Conservation (phyloP, 1,284 basidiomycete genomes). For the Mycena citricolor region DNA sequence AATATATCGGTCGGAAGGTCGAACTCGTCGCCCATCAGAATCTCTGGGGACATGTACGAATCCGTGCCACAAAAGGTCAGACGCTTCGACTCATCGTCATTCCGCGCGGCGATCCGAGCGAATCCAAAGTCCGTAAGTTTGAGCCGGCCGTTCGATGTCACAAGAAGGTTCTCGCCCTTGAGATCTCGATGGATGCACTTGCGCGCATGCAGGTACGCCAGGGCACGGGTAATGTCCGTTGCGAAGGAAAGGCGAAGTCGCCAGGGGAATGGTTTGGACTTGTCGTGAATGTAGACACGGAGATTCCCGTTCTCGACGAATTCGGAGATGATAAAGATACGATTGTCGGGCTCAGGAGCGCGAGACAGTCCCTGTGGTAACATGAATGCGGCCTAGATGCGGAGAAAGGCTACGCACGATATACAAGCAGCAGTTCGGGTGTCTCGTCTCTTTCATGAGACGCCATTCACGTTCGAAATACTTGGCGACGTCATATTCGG, state of each 20-base stretch:
- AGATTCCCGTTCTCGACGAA: conserved; percentile 87
- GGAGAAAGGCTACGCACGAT: conserved; percentile 3
- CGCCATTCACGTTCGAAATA: conserved; percentile 98
- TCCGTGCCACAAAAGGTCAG: conserved; percentile 98
- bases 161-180: conserved; percentile 96
- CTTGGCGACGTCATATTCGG: conserved; percentile 90
- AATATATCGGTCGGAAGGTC: conserved; percentile 93
- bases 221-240: conserved; percentile 88
- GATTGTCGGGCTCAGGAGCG: conserved; percentile 78
- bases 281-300: conserved; percentile 83
- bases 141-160: conserved; percentile 89
- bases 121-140: conserved; percentile 98
- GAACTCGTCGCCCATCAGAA: conserved; percentile 88
- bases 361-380: conserved; percentile 88
- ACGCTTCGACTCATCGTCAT: conserved; percentile 86
- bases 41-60: conserved; percentile 93
- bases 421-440: conserved; percentile 32
- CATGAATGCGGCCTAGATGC: conserved; percentile 89
- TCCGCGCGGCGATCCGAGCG: conserved; percentile 88
- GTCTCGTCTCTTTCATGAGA: conserved; percentile 77
- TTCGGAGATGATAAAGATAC: conserved; percentile 89
- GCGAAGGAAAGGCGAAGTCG: conserved; percentile 90
- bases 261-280: conserved; percentile 83
- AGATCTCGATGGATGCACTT: conserved; percentile 87
- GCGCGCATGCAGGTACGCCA: conserved; percentile 96